Percentiles rank a stretch among this genome's conserved stretches.
phyloP scores from a whole-genome alignment of 2,329 filamentous ascomycete genomes.

The Torrubiellomyces zombiae region DNA sequence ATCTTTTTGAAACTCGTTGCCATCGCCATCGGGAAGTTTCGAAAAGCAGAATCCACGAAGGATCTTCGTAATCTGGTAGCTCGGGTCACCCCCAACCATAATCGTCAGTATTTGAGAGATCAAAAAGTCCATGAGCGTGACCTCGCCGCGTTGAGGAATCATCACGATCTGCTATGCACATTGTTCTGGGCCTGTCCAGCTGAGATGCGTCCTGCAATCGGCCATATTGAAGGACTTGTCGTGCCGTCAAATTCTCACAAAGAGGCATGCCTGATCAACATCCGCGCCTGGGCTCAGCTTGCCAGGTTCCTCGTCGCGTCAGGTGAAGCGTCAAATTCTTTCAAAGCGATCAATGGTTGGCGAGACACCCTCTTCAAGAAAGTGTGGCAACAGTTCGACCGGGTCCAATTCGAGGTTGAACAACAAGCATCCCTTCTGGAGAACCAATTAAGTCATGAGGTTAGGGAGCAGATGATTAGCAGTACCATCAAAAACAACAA shows the following conservation, averaged over 20 bases:
- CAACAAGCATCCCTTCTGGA: constrained; percentile 35
- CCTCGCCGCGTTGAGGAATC: constrained; percentile 47
- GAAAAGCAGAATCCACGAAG: constrained; percentile 29
- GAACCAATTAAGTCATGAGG: constrained; percentile 23
- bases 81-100: constrained; percentile 48
- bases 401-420: constrained; percentile 37
- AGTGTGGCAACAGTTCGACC: constrained; percentile 39
- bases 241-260: constrained; percentile 44
- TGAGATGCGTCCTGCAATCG: constrained; percentile 33
- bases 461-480: constrained; percentile 28
- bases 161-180: constrained; percentile 51
- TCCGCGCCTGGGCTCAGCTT: constrained; percentile 46
- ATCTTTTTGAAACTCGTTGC: constrained; percentile 50
- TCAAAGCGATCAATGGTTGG: constrained; percentile 30
- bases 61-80: constrained; percentile 45
- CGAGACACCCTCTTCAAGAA: constrained; percentile 40
- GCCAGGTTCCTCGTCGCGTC: constrained; percentile 38
- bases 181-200: constrained; percentile 47
- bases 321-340: constrained; percentile 27
- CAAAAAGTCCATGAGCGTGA: constrained; percentile 42
- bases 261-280: constrained; percentile 46
- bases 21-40: constrained; percentile 35
- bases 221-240: constrained; percentile 43
- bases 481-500: constrained; percentile 35
- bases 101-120: constrained; percentile 47